Evolutionary conservation across 495 filamentous ascomycete species (phyloP).

Genomic region (Trichoderma parareesei): DNA sequence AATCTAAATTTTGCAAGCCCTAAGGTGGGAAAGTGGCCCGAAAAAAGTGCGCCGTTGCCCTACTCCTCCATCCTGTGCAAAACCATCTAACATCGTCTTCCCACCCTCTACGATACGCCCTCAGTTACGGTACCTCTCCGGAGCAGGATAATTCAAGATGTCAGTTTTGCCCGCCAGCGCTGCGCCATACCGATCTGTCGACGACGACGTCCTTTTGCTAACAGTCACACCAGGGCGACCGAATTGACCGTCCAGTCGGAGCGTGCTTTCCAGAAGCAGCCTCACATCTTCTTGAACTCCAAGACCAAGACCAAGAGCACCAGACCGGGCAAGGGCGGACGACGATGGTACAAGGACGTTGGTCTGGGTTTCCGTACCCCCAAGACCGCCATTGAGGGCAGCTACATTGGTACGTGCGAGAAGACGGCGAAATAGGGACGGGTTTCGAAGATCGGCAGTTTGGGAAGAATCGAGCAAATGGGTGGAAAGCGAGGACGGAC

Average conservation of each 20-base stretch:
- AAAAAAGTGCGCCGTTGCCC: constrained; percentile 13
- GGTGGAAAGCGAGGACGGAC: neutral
- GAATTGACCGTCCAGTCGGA: constrained; percentile 97
- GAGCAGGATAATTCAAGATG: constrained; percentile 13
- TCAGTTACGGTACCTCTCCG: constrained; percentile 9
- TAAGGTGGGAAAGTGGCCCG: constrained; percentile 12
- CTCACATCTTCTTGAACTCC: constrained; percentile 96
- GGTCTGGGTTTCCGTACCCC: constrained; percentile 97
- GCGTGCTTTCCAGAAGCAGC: constrained; percentile 98
- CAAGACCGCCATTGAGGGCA: constrained; percentile 93
- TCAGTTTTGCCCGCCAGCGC: constrained; percentile 7
- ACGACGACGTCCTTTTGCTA: neutral
- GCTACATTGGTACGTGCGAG: constrained; percentile 86
- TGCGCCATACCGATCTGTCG: neutral
- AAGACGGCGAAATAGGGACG: neutral
- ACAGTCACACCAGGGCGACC: constrained; percentile 64
- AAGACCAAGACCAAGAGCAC: constrained; percentile 88
- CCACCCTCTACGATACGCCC: constrained; percentile 12
- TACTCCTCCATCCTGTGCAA: constrained; percentile 12
- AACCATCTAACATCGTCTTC: constrained; percentile 12
- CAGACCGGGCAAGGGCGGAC: constrained; percentile 70
- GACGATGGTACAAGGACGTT: constrained; percentile 99
- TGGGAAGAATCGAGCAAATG: constrained; percentile 8
- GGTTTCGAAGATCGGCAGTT: constrained; percentile 7
- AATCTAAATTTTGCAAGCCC: constrained; percentile 14